Evolutionary conservation across 495 filamentous ascomycete genomes (phyloP).

Genomic region (Talaromyces wortmannii): DNA sequence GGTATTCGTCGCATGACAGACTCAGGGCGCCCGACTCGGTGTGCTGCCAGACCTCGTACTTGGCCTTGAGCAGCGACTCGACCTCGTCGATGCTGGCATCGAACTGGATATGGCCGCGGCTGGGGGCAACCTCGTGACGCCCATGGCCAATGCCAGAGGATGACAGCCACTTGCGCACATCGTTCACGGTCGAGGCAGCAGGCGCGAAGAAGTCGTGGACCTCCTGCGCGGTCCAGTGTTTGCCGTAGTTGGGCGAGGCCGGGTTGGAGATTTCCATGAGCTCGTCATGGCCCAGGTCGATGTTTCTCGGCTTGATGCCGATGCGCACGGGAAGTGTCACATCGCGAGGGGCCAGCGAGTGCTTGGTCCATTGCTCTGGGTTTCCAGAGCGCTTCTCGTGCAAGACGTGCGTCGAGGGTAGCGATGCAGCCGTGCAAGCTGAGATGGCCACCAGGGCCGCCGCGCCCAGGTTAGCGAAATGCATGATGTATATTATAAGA

Average conservation of each 20-base stretch:
- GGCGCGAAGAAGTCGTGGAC: slow-evolving; percentile 28
- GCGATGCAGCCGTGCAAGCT: no score
- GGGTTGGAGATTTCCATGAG: slow-evolving; percentile 21
- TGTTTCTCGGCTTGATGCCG: slow-evolving; percentile 22
- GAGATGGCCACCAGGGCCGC: no score
- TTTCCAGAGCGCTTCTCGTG: not conserved
- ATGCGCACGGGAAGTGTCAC: slow-evolving; percentile 23
- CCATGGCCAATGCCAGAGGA: slow-evolving; percentile 19
- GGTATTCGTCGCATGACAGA: slow-evolving; percentile 30
- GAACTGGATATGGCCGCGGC: slow-evolving; percentile 29
- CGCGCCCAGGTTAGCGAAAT: no score
- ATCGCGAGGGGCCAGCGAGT: not conserved
- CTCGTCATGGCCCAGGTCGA: slow-evolving; percentile 21
- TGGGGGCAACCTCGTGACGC: slow-evolving; percentile 18
- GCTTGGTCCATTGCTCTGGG: not conserved
- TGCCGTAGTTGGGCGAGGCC: slow-evolving; percentile 12
- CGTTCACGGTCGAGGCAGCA: slow-evolving; percentile 10
- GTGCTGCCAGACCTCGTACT: slow-evolving; percentile 41
- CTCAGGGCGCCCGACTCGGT: slow-evolving; percentile 13
- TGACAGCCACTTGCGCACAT: slow-evolving; percentile 31
- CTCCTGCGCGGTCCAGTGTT: slow-evolving; percentile 13
- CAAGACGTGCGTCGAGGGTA: not conserved
- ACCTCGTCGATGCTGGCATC: slow-evolving; percentile 29
- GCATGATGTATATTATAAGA: no score
- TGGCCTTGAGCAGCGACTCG: slow-evolving; percentile 37